Conservation (phyloP, 306 rosid genomes). For the Cucurbita maxima region DNA sequence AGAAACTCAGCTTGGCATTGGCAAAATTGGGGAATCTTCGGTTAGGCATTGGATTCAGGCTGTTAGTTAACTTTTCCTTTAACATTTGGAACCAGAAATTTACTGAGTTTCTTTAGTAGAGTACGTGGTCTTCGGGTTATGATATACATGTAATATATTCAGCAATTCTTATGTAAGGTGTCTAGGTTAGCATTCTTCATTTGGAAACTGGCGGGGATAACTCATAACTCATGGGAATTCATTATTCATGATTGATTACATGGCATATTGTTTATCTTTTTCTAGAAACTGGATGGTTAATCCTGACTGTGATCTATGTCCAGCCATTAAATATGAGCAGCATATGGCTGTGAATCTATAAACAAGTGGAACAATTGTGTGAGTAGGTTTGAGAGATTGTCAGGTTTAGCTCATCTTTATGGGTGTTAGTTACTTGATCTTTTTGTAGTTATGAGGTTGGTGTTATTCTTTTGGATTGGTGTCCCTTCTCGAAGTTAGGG, state of each 20-base stretch:
- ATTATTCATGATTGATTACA: background rate
- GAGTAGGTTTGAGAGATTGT: background rate
- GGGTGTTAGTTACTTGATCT: background rate
- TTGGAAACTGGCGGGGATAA: background rate
- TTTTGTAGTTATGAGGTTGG: background rate
- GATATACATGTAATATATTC: background rate
- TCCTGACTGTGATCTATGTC: background rate
- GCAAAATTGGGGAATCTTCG: background rate
- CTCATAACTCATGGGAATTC: background rate
- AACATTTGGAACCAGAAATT: background rate
- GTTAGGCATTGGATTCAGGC: background rate
- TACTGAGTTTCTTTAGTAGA: background rate
- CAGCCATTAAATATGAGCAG: background rate
- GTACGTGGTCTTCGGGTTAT: background rate
- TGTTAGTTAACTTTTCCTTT: background rate
- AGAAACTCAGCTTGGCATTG: background rate
- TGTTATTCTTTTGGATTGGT: background rate
- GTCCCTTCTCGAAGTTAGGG: background rate
- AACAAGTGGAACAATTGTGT: background rate
- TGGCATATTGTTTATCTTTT: background rate
- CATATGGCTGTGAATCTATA: background rate
- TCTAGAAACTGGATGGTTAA: background rate
- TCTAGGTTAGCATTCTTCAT: background rate
- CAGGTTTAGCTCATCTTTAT: background rate
- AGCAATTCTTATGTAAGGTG: background rate